A percentile compares a stretch with the other conserved stretches of the same genome.
phyloP scores from a whole-genome alignment of 2,329 filamentous ascomycete genomes.

The Alternaria burnsii region DNA sequence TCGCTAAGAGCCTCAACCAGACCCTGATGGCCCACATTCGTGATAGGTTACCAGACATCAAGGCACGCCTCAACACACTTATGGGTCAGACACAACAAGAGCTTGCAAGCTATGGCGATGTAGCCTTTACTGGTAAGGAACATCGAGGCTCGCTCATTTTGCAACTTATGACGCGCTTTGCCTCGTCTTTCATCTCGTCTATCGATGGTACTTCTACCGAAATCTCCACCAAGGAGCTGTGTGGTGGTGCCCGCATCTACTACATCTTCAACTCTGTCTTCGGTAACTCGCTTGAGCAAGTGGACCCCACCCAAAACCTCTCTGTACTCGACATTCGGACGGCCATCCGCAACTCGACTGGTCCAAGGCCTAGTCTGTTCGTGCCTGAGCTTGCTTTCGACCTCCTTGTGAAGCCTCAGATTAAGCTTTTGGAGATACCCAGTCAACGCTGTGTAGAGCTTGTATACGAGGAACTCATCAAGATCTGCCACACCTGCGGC shows the following conservation, averaged over 20 bases:
- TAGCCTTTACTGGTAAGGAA: conserved; percentile 96
- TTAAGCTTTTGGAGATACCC: conserved; percentile 93
- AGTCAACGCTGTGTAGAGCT: conserved; percentile 97
- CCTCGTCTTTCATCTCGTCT: conserved; percentile 96
- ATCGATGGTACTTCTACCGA: conserved; percentile 99
- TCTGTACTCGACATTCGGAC: conserved; percentile 95
- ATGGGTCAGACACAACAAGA: conserved; percentile 99
- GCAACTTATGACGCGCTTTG: conserved; percentile 97
- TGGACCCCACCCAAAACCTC: conserved; percentile 94
- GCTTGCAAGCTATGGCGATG: conserved; percentile 95
- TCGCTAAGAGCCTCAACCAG: conserved; percentile 93
- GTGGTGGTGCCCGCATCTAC: conserved; percentile 93
- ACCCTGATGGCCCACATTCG: conserved; percentile 97
- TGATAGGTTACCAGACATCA: conserved; percentile 95
- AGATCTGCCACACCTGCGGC: conserved; percentile 98
- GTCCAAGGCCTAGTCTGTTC: conserved; percentile 92
- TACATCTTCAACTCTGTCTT: conserved; percentile 99
- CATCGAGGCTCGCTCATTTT: conserved; percentile 94
- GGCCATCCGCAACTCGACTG: conserved; percentile 96
- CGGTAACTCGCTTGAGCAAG: conserved; percentile 92
- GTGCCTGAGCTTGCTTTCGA: conserved; percentile 98
- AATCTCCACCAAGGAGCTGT: conserved; percentile 97
- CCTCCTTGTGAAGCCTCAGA: conserved; percentile 96
- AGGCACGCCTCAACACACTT: conserved; percentile 93
- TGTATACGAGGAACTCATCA: conserved; percentile 98